Conservation (phyloP, 768 basidiomycete species). For the Amylocystis lapponica region DNA sequence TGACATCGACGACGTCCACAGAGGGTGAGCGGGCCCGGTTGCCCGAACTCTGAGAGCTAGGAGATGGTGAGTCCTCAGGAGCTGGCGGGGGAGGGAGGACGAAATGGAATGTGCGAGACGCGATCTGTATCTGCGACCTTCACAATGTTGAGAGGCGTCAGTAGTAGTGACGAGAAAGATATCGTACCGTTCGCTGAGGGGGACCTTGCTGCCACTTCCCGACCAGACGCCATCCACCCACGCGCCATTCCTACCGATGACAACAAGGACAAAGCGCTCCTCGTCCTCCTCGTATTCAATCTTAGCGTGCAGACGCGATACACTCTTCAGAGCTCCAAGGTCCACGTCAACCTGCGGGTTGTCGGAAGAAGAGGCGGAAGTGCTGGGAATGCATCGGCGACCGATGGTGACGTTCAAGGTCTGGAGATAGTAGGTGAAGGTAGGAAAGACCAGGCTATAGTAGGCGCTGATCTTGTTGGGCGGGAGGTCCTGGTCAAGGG, state of each 20-base stretch:
- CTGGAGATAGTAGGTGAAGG: constrained; percentile 96
- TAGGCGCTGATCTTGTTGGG: constrained; percentile 88
- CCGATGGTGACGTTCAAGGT: constrained; percentile 94
- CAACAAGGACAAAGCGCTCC: constrained; percentile 82
- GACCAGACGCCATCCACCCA: constrained; percentile 99
- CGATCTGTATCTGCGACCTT: constrained; percentile 95
- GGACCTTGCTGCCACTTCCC: constrained; percentile 80
- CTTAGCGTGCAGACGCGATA: constrained; percentile 93
- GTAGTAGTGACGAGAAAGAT: neutral
- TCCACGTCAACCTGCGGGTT: constrained; percentile 73
- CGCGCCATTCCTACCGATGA: constrained; percentile 94
- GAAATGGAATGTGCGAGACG: constrained; percentile 95
- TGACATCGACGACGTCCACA: constrained; percentile 64
- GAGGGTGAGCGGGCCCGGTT: constrained; percentile 68
- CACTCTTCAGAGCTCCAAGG: constrained; percentile 93
- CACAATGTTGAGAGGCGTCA: constrained; percentile 15
- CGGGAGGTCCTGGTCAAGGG: constrained; percentile 21
- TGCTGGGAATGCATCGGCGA: constrained; percentile 66
- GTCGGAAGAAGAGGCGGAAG: constrained; percentile 55
- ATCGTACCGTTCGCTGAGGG: constrained; percentile 74
- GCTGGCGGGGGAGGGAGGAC: constrained; percentile 86
- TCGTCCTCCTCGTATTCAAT: constrained; percentile 92
- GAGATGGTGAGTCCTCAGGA: constrained; percentile 76
- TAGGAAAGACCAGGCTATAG: constrained; percentile 89
- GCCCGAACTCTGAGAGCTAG: constrained; percentile 67